Evolutionary conservation across 176 grass and related monocot genomes (phyloP).

Genomic region (Melocanna baccifera): DNA sequence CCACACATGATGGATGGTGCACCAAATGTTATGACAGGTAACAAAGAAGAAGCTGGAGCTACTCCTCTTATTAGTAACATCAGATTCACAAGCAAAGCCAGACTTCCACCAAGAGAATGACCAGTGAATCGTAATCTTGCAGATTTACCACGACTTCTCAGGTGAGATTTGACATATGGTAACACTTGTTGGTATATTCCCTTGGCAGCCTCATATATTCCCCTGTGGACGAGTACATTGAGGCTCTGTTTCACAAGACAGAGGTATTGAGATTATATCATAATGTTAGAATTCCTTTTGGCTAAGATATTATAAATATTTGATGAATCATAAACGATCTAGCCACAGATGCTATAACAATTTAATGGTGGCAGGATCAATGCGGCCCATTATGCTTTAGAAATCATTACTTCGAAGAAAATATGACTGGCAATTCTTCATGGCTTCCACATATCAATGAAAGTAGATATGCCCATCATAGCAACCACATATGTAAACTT

Average conservation of each 20-base stretch:
- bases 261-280: neutral
- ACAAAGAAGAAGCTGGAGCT: constrained; percentile 44
- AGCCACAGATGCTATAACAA: neutral
- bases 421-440: neutral
- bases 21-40: constrained; percentile 90
- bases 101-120: constrained; percentile 89
- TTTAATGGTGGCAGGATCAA: neutral
- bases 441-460: neutral
- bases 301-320: neutral
- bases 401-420: neutral
- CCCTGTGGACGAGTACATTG: constrained; percentile 75
- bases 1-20: constrained; percentile 93
- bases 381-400: neutral
- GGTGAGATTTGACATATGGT: constrained; percentile 64
- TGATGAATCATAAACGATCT: neutral
- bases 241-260: constrained; percentile 42
- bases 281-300: neutral
- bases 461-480: neutral
- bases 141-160: constrained; percentile 35
- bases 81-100: constrained; percentile 79
- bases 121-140: constrained; percentile 70
- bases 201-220: constrained; percentile 93
- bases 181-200: constrained; percentile 87
- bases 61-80: constrained; percentile 69
- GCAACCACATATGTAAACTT: neutral